Conservation (phyloP, 176 grass and related monocot species). For the Coix lacrymajobi region DNA sequence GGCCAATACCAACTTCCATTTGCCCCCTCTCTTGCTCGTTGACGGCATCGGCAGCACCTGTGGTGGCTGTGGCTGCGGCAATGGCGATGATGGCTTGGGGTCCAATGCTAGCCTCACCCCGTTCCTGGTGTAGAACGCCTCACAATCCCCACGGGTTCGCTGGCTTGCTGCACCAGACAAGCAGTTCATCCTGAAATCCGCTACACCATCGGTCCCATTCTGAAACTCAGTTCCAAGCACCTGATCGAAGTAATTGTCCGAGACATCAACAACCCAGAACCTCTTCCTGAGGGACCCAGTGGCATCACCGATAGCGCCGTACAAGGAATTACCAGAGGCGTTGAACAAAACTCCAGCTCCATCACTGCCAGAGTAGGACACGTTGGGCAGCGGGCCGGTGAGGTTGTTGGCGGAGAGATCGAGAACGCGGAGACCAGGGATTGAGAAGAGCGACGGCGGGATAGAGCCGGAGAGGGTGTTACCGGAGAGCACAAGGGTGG, state of each 20-base stretch:
- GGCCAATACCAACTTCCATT: slow-evolving; percentile 45
- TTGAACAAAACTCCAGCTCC: slow-evolving; percentile 37
- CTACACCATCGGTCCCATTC: slow-evolving; percentile 11
- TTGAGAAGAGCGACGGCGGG: slow-evolving; percentile 40
- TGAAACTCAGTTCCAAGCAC: background rate
- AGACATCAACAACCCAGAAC: slow-evolving; percentile 62
- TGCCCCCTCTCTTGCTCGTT: slow-evolving; percentile 8
- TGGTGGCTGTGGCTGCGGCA: slow-evolving; percentile 20
- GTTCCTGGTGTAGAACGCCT: slow-evolving; percentile 59
- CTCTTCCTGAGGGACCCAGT: slow-evolving; percentile 25
- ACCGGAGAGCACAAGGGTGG: slow-evolving; percentile 41
- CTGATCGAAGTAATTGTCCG: slow-evolving; percentile 67
- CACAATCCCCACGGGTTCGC: slow-evolving; percentile 44
- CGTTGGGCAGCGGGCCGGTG: slow-evolving; percentile 39
- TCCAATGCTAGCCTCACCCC: slow-evolving; percentile 8
- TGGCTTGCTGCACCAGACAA: slow-evolving; percentile 41
- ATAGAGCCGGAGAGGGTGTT: slow-evolving; percentile 56
- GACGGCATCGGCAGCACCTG: slow-evolving; percentile 13
- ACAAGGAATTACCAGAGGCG: slow-evolving; percentile 64
- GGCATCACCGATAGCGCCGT: slow-evolving; percentile 42
- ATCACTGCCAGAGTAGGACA: background rate
- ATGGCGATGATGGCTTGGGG: background rate
- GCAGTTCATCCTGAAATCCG: slow-evolving; percentile 50
- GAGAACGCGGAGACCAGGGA: slow-evolving; percentile 41
- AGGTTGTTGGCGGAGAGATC: slow-evolving; percentile 76